Evolutionary conservation across 1,284 basidiomycete genomes (phyloP).

Genomic region (Cryptococcus floricola): DNA sequence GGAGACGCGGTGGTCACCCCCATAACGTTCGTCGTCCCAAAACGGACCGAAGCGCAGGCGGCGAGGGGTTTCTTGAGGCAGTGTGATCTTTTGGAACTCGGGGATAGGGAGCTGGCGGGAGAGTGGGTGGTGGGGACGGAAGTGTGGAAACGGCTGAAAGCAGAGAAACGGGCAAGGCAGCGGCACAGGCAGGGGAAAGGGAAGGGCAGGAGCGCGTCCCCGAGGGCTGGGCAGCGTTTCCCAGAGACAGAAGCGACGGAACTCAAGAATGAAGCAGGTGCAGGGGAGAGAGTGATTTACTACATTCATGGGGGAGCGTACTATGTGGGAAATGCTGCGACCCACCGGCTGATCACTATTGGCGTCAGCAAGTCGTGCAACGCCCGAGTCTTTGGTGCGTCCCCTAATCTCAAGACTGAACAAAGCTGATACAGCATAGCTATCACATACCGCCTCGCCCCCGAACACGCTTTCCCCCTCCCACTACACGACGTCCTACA

Average conservation of each 20-base stretch:
- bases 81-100: constrained; percentile 71
- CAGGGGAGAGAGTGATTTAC: constrained; percentile 77
- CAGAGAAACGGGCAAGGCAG: constrained; percentile 63
- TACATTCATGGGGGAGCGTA: constrained; percentile 97
- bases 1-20: constrained; percentile 93
- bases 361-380: constrained; percentile 86
- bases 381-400: constrained; percentile 82
- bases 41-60: constrained; percentile 64
- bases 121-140: constrained; percentile 95
- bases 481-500: constrained; percentile 86
- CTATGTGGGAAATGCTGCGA: constrained; percentile 89
- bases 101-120: constrained; percentile 75
- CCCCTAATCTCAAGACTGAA: background rate
- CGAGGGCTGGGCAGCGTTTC: background rate
- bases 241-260: constrained; percentile 18
- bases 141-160: constrained; percentile 82
- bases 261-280: constrained; percentile 34
- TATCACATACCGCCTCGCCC: constrained; percentile 93
- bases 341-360: constrained; percentile 86
- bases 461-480: constrained; percentile 89
- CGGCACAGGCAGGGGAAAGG: background rate
- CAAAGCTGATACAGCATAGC: constrained; percentile 54
- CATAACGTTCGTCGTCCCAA: constrained; percentile 79
- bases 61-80: constrained; percentile 51
- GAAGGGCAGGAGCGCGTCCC: background rate